Base-by-base conservation (phyloP, 768 basidiomycete species). In the Lactarius trivialis region DNA sequence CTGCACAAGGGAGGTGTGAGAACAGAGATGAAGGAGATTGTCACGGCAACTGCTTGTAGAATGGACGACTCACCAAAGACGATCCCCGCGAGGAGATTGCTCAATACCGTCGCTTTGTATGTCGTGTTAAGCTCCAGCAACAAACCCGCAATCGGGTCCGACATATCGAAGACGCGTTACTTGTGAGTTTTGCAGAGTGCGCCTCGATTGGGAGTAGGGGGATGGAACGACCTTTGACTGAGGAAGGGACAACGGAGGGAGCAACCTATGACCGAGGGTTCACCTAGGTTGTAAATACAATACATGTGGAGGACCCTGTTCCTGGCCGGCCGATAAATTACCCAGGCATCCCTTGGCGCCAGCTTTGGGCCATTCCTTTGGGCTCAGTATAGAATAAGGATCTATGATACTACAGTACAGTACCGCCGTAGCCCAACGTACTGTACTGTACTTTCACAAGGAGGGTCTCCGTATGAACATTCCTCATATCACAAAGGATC, bases 51-150 rank as follows among this genome's bases (percentile, higher is more conserved):
- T 19, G 2, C 8, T 19, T 14, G 39, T 41, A n/a, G 39, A n/a
- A 33, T 33, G n/a, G 19, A 24, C 3, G n/a, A 19, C 63, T 59
- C 39, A 55, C 63, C 63, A 14, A 64, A 60, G n/a, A 64, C 26
- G 37, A 60, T 56, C 4, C 63, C 63, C n/a, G 56, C 63, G 9
- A 59, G 1, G 2, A 64, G 49, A 24, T 55, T 50, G 49, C 58
- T 55, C 26, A 60, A 64, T 7, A 53, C 58, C 1, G 63, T 60
- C 7, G 32, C 34, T 48, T 21, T 49, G 37, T 64, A 21, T 6
- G 48, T 43, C 3, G 50, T 39, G 32, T 64, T 60, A 15, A 60
- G 58, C 9, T 32, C 45, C 24, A 64, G 7, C 8, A 63, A 33
- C 26, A 60, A 45, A 3, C 33, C 53, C 1, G 45, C 15, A 6